Percentiles rank a stretch among this genome's conserved stretches.
Evolutionary conservation across 1,284 basidiomycete species (phyloP).

Genomic region (Marasmius sp.): DNA sequence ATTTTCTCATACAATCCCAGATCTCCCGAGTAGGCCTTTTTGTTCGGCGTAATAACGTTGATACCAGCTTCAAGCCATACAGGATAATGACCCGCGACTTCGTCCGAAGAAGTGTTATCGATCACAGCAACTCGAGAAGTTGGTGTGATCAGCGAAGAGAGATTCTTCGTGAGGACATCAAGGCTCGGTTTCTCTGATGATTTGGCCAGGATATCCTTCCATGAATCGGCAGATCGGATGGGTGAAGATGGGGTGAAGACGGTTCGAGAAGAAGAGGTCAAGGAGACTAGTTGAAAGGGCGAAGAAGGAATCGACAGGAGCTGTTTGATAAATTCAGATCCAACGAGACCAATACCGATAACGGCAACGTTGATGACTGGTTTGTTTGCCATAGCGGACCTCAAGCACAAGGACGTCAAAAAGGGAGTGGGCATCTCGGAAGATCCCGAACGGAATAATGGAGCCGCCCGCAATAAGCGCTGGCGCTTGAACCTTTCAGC

Average conservation of each 20-base stretch:
- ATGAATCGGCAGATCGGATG: slow-evolving; percentile 34
- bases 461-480: background rate
- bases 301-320: slow-evolving; percentile 66
- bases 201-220: slow-evolving; percentile 47
- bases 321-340: slow-evolving; percentile 79
- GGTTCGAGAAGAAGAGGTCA: slow-evolving; percentile 77
- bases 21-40: slow-evolving; percentile 91
- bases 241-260: slow-evolving; percentile 52
- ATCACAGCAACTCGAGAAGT: slow-evolving; percentile 76
- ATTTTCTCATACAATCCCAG: slow-evolving; percentile 75
- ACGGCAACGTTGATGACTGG: slow-evolving; percentile 64
- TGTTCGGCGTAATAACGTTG: slow-evolving; percentile 95
- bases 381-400: background rate
- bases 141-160: slow-evolving; percentile 43
- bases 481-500: background rate
- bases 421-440: background rate
- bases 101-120: slow-evolving; percentile 92
- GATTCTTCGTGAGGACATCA: slow-evolving; percentile 42
- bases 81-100: slow-evolving; percentile 85
- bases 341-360: slow-evolving; percentile 88
- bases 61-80: slow-evolving; percentile 79
- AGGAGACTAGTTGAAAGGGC: slow-evolving; percentile 72
- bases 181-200: slow-evolving; percentile 46
- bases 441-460: background rate
- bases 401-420: background rate